Conservation (phyloP, 2,329 filamentous ascomycete species). For the Lachnellula subtilissima region DNA sequence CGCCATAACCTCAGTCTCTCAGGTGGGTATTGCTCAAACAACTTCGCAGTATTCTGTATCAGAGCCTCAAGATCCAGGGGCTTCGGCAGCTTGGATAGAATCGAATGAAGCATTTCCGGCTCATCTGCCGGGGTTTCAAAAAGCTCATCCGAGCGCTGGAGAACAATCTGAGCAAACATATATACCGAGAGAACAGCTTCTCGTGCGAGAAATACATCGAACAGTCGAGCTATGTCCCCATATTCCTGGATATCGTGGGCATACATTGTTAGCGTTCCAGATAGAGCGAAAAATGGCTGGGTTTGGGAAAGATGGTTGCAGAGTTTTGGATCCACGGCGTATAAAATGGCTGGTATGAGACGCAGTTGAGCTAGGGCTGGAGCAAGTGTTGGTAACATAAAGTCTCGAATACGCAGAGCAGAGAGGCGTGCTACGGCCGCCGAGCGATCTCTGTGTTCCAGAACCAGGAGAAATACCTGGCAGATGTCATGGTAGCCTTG, state of each 20-base stretch:
- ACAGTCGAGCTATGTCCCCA: constrained; percentile 80
- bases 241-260: constrained; percentile 93
- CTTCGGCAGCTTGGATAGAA: constrained; percentile 79
- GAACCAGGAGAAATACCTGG: constrained; percentile 86
- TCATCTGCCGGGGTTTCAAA: constrained; percentile 78
- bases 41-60: constrained; percentile 57
- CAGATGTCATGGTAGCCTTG: constrained; percentile 99
- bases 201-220: constrained; percentile 83
- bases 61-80: constrained; percentile 76
- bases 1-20: constrained; percentile 67
- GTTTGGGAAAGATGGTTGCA: constrained; percentile 70
- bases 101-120: constrained; percentile 86
- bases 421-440: constrained; percentile 75
- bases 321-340: constrained; percentile 65
- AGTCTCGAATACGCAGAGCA: constrained; percentile 86
- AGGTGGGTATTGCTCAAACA: constrained; percentile 67
- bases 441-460: constrained; percentile 58
- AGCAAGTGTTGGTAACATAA: constrained; percentile 86
- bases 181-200: constrained; percentile 90
- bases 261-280: constrained; percentile 93
- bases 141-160: constrained; percentile 77
- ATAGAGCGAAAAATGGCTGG: constrained; percentile 86
- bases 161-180: constrained; percentile 82
- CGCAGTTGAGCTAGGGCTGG: constrained; percentile 81
- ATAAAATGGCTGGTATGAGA: constrained; percentile 77